Conservation (phyloP, 2,329 filamentous ascomycete species). For the Monascus ruber region DNA sequence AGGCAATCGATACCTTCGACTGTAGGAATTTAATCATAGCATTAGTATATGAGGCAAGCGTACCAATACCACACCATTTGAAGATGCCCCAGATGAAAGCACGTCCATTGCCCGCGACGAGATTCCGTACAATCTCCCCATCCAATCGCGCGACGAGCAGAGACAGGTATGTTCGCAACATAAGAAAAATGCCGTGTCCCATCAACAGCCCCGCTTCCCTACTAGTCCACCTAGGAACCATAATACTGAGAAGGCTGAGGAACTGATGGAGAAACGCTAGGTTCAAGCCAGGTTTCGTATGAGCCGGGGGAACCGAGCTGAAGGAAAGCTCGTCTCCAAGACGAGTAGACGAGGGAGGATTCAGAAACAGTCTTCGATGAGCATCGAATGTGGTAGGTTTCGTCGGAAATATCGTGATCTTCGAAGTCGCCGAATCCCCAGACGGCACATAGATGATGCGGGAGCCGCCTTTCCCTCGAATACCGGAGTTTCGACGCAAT, state of each 20-base stretch:
- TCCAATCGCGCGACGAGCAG: constrained; percentile 85
- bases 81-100: constrained; percentile 77
- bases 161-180: constrained; percentile 88
- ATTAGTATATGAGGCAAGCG: constrained; percentile 91
- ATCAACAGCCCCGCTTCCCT: constrained; percentile 87
- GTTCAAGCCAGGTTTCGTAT: constrained; percentile 89
- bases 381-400: constrained; percentile 94
- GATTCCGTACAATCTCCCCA: constrained; percentile 87
- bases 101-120: constrained; percentile 89
- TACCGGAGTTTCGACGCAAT: constrained; percentile 79
- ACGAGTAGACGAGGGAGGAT: constrained; percentile 73
- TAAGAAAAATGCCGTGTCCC: constrained; percentile 78
- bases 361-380: constrained; percentile 82
- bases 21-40: constrained; percentile 98
- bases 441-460: constrained; percentile 93
- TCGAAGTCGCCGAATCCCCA: constrained; percentile 62
- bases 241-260: constrained; percentile 88
- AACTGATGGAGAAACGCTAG: constrained; percentile 96
- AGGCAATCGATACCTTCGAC: constrained; percentile 95
- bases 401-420: constrained; percentile 81
- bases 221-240: constrained; percentile 90
- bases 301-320: constrained; percentile 64
- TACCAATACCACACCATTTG: constrained; percentile 93
- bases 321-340: constrained; percentile 52
- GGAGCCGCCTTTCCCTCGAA: constrained; percentile 88